Evolutionary conservation across 306 rosid species (phyloP), one percentile per base, ranked within the genome.

Genomic region (Phaseolus lunatus): DNA sequence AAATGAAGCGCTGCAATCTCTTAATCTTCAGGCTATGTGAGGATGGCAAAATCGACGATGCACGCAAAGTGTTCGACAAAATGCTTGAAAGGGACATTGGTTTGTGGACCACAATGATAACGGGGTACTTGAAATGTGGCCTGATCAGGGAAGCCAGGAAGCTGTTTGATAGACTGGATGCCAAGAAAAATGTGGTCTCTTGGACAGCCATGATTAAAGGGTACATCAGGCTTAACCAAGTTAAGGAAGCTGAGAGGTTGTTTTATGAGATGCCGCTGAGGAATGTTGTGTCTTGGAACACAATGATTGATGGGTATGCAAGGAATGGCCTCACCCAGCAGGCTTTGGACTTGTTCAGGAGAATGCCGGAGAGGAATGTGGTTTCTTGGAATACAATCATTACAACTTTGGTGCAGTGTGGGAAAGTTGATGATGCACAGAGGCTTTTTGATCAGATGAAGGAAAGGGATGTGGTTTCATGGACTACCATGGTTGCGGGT

Each of bases 231-330:
- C 16, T 62, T 31, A 76, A 80, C 39, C 78, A 61, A 67, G 49
- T 86, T 58, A 75, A 80, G 70, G 86, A 86, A 53, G 86, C 86
- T 20, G 86, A 82, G 68, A 83, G 76, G 47, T 72, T 86, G 79
- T 86, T 86, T 72, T 43, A 72, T 52, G 68, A 19, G 78, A 86
- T 86, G 89, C 89, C 86, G 0, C 2, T 57, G 3, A 77, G 79
- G 72, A 83, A 83, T 83, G 75, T 79, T 43, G 84, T 83, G 53
- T 79, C 86, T 33, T 84, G 87, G 84, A 84, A 86, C 80, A 82
- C 83, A 0, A 86, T 86, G 89, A 72, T 86, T 43, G 86, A 82
- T 43, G 86, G 89, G 52, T 86, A 86, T 71, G 83, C 89, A 0
- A 67, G 83, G n/a, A 82, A 67, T 76, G 86, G 83, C 4, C 78